Evolutionary conservation across 371 early-diverging fungal species (phyloP), one percentile per base, ranked within the genome.

Genomic region (Parasitella parasitica): DNA sequence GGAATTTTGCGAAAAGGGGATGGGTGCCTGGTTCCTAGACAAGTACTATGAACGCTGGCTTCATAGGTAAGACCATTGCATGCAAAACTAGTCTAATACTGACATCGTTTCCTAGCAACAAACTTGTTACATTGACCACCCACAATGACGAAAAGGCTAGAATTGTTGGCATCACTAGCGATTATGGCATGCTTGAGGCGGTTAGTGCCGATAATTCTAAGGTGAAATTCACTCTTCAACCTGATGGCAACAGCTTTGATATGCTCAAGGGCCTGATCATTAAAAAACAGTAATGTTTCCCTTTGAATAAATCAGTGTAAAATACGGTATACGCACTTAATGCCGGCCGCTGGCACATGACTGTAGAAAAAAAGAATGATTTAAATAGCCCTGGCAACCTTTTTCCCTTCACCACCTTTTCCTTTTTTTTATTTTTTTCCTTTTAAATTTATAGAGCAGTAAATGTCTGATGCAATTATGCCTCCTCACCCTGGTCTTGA

Each of bases 211-310:
- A 78, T 55, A 79, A 84, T 8, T 70, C 80, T 12, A 76, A 77
- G 8, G 72, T 83, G 34, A 77, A 80, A 41, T 87, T 82, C 63
- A 80, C 85, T 12, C 80, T 97, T 50, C 94, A 95, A 73, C 96
- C 97, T 2, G 98, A 97, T 67, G 98, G 98, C 15, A 98, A 97
- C 67, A 90, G 91, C 27, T 98, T 98, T 72, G 98, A 98, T 74
- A 96, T 97, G 95, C 79, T 97, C 69, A 88, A 91, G 50, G 95
- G 95, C 0, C 71, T 98, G 52, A 94, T 98, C 59, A 78, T 78
- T 18, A 79, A 83, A n/a, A 94, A 95, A 26, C 37, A 26, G 7
- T 59, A 50, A 37, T 8, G 18, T 22, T 41, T 1, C 8, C 30
- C 30, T 5, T 30, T 30, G 30, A 30, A 8, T 5, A 30, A 3